Base-by-base conservation (phyloP, 805 yeast genomes). In the Schizosaccharomyces lindneri region DNA sequence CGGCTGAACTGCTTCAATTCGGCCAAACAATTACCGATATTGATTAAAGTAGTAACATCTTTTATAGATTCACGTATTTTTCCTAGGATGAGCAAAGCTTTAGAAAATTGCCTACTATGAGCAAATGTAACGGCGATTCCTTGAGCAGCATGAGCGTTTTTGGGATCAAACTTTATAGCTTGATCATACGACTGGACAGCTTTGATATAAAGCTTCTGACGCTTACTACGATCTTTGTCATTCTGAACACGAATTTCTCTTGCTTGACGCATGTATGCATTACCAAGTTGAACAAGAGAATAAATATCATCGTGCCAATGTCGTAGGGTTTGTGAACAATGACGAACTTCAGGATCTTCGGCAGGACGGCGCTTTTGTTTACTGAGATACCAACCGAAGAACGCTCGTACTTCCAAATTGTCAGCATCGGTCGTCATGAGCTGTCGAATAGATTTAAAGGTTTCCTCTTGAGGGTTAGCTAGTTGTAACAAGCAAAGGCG, bases 121-220 rank as follows among this genome's bases (percentile, higher is more conserved):
- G 95, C 94, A 70, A 87, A 85, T 4, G 88, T 81, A 62, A 93
- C 87, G 1, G 97, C 97, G 64, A 93, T 77, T 62, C 99, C 99
- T 72, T 93, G 98, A 0, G 98, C 97, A 4, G 98, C 99, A 73
- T 83, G 93, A 0, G 89, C 90, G 69, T 90, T 87, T 66, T 78
- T 76, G 1, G 89, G 81, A 73, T 93, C 97, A 36, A 88, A 73
- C 61, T 85, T 82, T 62, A 93, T 74, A 1, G 87, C 96, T 72
- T 93, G 93, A 68, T 87, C 85, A 70, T 81, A 90, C 63, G 93
- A 75, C 72, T 90, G 97, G 15, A 89, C 84, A n/a, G 96, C 96
- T 71, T 95, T 81, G 57, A 83, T 75, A 70, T 84, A 90, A 62
- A 87, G 84, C 65, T 83, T 85, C 65, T 81, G 81, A 64, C 79